Conservation (phyloP, 768 basidiomycete genomes). For the Tubosaeta sp. region DNA sequence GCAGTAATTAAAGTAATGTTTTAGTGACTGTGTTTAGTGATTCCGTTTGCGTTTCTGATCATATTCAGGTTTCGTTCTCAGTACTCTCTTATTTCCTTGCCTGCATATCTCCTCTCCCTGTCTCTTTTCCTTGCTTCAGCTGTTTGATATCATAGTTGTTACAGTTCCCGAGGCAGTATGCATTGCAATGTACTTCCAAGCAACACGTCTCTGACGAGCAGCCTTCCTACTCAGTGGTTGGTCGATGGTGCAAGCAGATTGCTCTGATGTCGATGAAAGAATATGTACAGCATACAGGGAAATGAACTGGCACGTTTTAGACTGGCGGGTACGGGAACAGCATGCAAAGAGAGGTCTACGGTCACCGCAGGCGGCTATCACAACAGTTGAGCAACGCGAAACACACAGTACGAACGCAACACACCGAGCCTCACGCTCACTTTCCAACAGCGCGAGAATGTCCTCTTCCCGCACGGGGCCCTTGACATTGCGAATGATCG, state of each 20-base stretch:
- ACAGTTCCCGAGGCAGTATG: conserved; percentile 20
- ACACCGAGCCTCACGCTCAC: conserved; percentile 98
- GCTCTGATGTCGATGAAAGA: too few relatives aligned
- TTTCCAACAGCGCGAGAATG: conserved; percentile 94
- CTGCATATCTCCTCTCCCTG: background rate
- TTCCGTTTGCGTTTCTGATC: background rate
- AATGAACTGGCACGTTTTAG: background rate
- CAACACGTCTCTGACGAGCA: conserved; percentile 21
- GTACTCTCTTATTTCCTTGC: conserved; percentile 3
- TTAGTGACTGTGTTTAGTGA: conserved; percentile 8
- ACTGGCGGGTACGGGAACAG: background rate
- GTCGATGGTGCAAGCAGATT: background rate
- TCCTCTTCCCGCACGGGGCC: conserved; percentile 96
- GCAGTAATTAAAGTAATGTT: conserved; percentile 30
- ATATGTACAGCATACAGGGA: conserved; percentile 5
- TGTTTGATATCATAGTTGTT: conserved; percentile 29
- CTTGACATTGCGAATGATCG: conserved; percentile 99
- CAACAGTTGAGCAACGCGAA: background rate
- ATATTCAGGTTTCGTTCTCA: conserved; percentile 4
- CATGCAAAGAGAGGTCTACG: background rate
- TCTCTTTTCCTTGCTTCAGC: conserved; percentile 21
- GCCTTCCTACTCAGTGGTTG: conserved; percentile 2
- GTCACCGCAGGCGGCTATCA: conserved; percentile 23
- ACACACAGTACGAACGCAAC: background rate
- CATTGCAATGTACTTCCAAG: conserved; percentile 30